These are phyloP conservation scores for Botrytis fragariae DNA, from an alignment of 2,329 filamentous ascomycete genomes.

Conservation along the genomic window DNA sequence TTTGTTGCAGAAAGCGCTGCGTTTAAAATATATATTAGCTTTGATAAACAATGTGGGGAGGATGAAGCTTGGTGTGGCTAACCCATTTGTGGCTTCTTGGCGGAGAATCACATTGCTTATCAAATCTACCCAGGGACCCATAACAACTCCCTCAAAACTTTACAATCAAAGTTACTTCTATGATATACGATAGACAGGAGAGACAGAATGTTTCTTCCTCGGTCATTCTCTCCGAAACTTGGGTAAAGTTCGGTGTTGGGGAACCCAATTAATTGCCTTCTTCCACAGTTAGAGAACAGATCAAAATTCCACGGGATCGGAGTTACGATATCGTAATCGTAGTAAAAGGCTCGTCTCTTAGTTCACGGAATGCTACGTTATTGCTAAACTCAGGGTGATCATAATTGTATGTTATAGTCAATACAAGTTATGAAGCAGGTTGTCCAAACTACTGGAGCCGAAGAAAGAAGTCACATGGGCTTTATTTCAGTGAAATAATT, in stretches of 20 bases:
- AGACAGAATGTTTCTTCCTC: neutral
- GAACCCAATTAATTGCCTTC: neutral
- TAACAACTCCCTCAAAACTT: neutral
- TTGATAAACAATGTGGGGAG: too few relatives aligned
- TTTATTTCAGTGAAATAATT: neutral
- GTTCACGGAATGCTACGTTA: too few relatives aligned
- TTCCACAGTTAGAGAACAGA: neutral
- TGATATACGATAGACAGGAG: neutral
- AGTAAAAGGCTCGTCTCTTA: too few relatives aligned
- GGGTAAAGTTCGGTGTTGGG: neutral
- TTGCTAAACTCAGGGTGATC: too few relatives aligned
- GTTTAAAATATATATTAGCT: neutral
- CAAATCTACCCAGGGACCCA: neutral
- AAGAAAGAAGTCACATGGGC: neutral
- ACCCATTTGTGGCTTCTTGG: neutral
- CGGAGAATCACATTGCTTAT: neutral
- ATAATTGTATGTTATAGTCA: neutral
- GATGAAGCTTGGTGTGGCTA: neutral
- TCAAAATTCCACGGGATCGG: neutral
- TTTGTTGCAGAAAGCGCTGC: rapidly evolving
- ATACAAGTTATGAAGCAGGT: neutral
- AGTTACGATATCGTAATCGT: neutral
- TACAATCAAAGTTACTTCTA: neutral
- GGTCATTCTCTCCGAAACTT: neutral
- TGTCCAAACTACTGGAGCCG: neutral